Evolutionary conservation across 768 basidiomycete genomes (phyloP).

Genomic region (Mycena rebaudengoi): DNA sequence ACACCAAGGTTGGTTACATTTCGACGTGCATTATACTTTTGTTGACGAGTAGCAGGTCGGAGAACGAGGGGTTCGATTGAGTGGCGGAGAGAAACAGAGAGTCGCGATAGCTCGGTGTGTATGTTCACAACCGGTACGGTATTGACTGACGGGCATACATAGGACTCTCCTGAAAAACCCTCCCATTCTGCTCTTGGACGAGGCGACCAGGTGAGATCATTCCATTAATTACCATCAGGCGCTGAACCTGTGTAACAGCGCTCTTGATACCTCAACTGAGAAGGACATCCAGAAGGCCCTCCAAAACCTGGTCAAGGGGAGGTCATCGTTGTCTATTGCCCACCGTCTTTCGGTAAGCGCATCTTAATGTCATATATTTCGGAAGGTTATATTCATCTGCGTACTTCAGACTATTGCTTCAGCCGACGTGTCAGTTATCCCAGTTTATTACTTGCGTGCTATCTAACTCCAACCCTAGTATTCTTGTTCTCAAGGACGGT

Average conservation of each 20-base stretch:
- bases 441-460: background rate
- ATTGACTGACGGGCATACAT: background rate
- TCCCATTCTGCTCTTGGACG: constrained; percentile 80
- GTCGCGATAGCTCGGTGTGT: constrained; percentile 74
- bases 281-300: constrained; percentile 89
- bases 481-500: constrained; percentile 91
- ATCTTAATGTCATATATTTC: constrained; percentile 2
- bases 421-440: constrained; percentile 62
- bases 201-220: constrained; percentile 68
- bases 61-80: constrained; percentile 86
- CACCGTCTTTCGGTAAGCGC: constrained; percentile 78
- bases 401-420: constrained; percentile 58
- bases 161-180: constrained; percentile 89
- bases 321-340: constrained; percentile 81
- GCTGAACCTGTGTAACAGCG: constrained; percentile 52
- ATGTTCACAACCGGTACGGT: background rate
- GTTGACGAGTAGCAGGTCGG: constrained; percentile 46
- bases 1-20: constrained; percentile 66
- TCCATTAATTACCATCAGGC: background rate
- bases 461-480: constrained; percentile 53
- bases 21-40: background rate
- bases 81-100: constrained; percentile 91
- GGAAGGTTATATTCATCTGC: constrained; percentile 23
- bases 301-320: constrained; percentile 78
- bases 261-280: constrained; percentile 90